These are phyloP conservation scores for Syzygium syzygioides DNA, from an alignment of 441 rosid species.

Conservation along the genomic window DNA sequence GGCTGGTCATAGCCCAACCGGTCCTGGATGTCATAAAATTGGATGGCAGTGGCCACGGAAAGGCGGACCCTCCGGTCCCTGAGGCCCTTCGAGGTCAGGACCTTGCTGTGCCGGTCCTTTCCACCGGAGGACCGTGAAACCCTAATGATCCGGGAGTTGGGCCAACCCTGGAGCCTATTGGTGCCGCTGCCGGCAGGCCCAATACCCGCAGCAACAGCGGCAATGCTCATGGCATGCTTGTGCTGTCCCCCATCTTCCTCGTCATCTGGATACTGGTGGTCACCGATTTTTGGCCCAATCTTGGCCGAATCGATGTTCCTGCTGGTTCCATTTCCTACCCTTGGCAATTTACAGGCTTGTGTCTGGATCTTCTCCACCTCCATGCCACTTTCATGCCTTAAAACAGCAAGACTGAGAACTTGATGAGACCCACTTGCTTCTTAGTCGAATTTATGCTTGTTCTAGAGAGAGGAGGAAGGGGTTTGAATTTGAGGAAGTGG, in stretches of 20 bases:
- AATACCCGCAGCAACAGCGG: background rate
- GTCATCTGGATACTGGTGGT: slow-evolving; percentile 35
- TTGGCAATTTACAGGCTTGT: slow-evolving; percentile 55
- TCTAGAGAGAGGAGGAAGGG: slow-evolving; percentile 3
- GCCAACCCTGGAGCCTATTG: slow-evolving; percentile 57
- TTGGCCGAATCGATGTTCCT: slow-evolving; percentile 26
- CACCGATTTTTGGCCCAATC: slow-evolving; percentile 30
- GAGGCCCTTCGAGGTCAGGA: slow-evolving; percentile 82
- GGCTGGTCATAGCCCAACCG: slow-evolving; percentile 95
- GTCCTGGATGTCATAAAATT: slow-evolving; percentile 91
- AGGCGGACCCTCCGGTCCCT: slow-evolving; percentile 87
- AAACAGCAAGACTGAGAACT: slow-evolving; percentile 6
- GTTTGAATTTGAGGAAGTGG: background rate
- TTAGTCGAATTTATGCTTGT: background rate
- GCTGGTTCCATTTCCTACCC: slow-evolving; percentile 26
- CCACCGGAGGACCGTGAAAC: slow-evolving; percentile 98
- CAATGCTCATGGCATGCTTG: slow-evolving; percentile 7
- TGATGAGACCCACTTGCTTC: slow-evolving; percentile 1
- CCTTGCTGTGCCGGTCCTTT: slow-evolving; percentile 97
- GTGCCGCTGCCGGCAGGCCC: slow-evolving; percentile 14
- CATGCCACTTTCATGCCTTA: slow-evolving; percentile 84
- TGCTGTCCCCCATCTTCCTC: slow-evolving; percentile 45
- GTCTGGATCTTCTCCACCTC: slow-evolving; percentile 70
- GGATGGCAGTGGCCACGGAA: slow-evolving; percentile 87
- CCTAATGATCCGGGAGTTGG: slow-evolving; percentile 75